Evolutionary conservation across 805 yeast species (phyloP).

Genomic region (Yueomyces sp.): DNA sequence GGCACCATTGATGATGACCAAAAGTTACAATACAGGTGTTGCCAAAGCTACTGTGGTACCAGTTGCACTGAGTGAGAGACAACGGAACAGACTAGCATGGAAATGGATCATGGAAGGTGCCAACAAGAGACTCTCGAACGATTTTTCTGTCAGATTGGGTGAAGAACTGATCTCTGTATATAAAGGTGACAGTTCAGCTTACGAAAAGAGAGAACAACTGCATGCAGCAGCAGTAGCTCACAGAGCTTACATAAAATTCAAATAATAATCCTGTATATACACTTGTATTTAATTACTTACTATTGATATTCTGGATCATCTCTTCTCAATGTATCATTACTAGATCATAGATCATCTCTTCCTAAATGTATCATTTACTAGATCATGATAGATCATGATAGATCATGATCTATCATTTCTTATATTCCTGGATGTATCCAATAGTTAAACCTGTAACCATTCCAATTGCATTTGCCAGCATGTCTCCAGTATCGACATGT

Average conservation of each 20-base stretch:
- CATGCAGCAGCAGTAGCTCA: conserved; percentile 82
- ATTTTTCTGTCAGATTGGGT: conserved; percentile 75
- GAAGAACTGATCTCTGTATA: conserved; percentile 75
- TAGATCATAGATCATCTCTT: too few species aligned
- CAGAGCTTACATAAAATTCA: conserved; percentile 59
- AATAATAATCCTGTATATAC: conserved; percentile 7
- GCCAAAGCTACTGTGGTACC: conserved; percentile 79
- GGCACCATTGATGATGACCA: conserved; percentile 74
- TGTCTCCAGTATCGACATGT: conserved; percentile 37
- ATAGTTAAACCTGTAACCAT: conserved; percentile 10
- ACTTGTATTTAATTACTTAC: too few species aligned
- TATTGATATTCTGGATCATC: too few species aligned
- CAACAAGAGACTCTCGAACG: conserved; percentile 62
- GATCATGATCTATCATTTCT: too few species aligned
- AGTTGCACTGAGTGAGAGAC: conserved; percentile 66
- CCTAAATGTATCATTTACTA: too few species aligned
- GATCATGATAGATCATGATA: too few species aligned
- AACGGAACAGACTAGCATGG: conserved; percentile 78
- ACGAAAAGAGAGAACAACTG: conserved; percentile 68
- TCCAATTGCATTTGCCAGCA: conserved; percentile 25
- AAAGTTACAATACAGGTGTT: conserved; percentile 67
- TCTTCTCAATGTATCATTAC: too few species aligned
- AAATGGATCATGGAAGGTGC: conserved; percentile 83
- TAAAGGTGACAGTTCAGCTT: conserved; percentile 69
- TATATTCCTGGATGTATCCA: conserved; percentile 7